Evolutionary conservation across 305 asterid species (phyloP), one percentile per base, ranked within the genome.

Genomic region (Solanum chacoense): DNA sequence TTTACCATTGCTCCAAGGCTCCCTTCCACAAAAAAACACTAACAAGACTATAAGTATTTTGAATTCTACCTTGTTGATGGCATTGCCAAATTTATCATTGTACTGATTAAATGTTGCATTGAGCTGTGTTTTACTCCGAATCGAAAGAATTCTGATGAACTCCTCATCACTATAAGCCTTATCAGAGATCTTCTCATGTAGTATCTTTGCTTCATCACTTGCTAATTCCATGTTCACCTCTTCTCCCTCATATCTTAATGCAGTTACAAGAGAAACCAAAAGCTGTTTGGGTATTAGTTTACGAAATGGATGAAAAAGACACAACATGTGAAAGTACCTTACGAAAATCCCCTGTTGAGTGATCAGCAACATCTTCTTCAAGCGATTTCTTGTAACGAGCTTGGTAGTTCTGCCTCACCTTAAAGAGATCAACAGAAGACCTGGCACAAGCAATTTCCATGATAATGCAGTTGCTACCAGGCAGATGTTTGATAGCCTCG

Each of bases 361-460:
- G 97, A 93, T 94, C 88, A 2, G 98, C 98, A 75, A 96, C 96
- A 90, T 96, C 98, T 90, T 96, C 99, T 88, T 96, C 99, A 4
- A 96, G 91, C 34, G 98, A 95, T 90, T 92, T 96, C 94, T 94
- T 96, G 88, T 90, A 92, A 37, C 92, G 92, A 40, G 88, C 90
- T 90, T 95, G 98, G 80, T 95, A 95, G 5, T 92, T 94, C 88
- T 93, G 92, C 88, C 95, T 95, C 22, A 88, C 97, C 89, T 90
- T 92, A 65, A 36, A n/a, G 3, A 88, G 87, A 31, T 79, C 89
- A 79, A 63, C 3, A 1, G 87, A 63, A 65, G 87, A 36, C 34
- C 89, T 88, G 2, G 87, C 29, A 72, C 87, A 88, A 63, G 77
- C 87, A 28, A 88, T 88, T 67, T 88, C 89, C 89, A 88, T 67